Evolutionary conservation across 192 early-diverging fungal genomes (phyloP), one percentile per base, ranked within the genome.

Genomic region (Gaertneriomyces semiglobifer): DNA sequence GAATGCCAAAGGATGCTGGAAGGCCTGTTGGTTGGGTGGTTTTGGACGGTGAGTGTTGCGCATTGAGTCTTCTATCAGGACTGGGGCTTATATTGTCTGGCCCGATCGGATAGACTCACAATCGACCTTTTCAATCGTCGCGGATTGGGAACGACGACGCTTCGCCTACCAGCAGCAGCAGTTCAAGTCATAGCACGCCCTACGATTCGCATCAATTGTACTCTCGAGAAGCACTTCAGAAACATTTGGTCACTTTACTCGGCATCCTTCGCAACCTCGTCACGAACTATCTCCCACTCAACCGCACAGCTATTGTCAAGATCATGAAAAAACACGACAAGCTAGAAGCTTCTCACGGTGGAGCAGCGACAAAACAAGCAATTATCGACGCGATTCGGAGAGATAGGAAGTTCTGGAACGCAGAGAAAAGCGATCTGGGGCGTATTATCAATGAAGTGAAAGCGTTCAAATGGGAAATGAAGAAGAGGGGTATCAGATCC

Each of bases 311-410:
- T 14, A 53, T 63, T 16, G 45, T 18, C 47, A 63, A 63, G 39
- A 63, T 63, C 6, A 19, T 63, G 6, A 63, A 63, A 19, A 63
- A 63, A 43, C 62, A 63, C 40, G 62, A 63, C 50, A 63, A 63
- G 39, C 20, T 63, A 12, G 62, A 63, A 53, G 16, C 12, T 4
- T 14, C 20, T 0, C 62, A 63, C 39, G 62, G 14, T 5, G 62
- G 62, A 9, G 47, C 44, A 44, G 45, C 62, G 18, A 55, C 47
- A 4, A 63, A 39, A n/a, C 18, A 63, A 39, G 45, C 62, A 19
- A 40, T 63, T 20, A 39, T 63, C 5, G 48, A 53, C 48, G 14
- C 33, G 16, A 53, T 63, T 14, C 45, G 62, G 18, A n/a, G 18
- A 53, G 16, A 63, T 16, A 10, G 62, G 16, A 9, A 50, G 18